Base-by-base conservation (phyloP, 805 yeast species). In the Metahyphopichia silvanorum region DNA sequence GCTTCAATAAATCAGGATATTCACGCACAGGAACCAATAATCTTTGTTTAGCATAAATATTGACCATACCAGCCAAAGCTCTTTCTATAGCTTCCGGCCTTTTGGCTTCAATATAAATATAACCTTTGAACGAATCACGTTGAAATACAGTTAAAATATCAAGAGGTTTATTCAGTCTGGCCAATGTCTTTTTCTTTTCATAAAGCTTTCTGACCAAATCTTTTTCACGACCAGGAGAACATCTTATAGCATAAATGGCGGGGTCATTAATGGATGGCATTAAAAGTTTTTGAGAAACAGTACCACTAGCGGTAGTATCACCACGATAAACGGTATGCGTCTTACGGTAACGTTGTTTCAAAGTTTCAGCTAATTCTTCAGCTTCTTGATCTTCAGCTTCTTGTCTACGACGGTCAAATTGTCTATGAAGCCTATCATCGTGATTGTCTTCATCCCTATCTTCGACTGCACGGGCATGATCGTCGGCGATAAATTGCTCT, bases 191-290 rank as follows among this genome's bases (percentile, higher is more conserved):
- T 66, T 86, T 86, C 64, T 89, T 87, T 47, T 89, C 88, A 62
- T 83, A 72, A 31, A 93, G 66, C 43, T 85, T 85, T 43, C 87
- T 77, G 16, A 93, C 95, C 42, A 89, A 68, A 33, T 87, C 96
- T 58, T 86, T 91, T 60, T 93, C 98, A 46, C 83, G 79, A 31
- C 98, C 97, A 21, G 86, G 87, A 51, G 94, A 77, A 65, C 95
- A 87, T 60, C 96, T 78, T 28, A 93, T 78, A 52, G 96, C 98
- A 85, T 96, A 93, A 48, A 93, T 86, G 34, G 87, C 80, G 6
- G 98, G 98, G 55, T 93, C 97, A 49, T 89, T 87, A 37, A 93
- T 95, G 20, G 97, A 87, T 9, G 98, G 98, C 60, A 93, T 72
- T 47, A 93, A 71, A 48, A 93, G 76, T 52, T 95, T 82, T 58